Evolutionary conservation across 2,329 filamentous ascomycete genomes (phyloP).

Genomic region (Botrytis porri): DNA sequence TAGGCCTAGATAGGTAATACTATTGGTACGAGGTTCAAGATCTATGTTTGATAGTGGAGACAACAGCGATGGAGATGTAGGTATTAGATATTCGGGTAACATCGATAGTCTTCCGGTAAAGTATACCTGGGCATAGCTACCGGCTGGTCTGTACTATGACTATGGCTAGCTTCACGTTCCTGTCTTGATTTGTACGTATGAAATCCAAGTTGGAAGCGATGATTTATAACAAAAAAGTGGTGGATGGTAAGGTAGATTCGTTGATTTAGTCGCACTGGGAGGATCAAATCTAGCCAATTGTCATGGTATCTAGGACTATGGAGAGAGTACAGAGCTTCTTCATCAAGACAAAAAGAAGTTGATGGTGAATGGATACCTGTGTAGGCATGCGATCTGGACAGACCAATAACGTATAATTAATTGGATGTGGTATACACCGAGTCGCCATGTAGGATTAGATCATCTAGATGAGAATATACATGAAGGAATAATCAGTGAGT

Average conservation of each 20-base stretch:
- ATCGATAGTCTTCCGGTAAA: constrained; percentile 4
- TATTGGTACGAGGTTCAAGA: not conserved
- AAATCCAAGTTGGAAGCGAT: not conserved
- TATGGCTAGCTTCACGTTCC: not conserved
- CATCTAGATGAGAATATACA: not conserved
- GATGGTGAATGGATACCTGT: not conserved
- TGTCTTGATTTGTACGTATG: not conserved
- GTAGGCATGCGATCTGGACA: not conserved
- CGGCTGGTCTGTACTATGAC: not conserved
- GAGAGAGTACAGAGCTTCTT: not conserved
- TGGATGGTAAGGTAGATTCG: not conserved
- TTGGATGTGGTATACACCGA: not conserved
- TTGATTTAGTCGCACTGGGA: not conserved
- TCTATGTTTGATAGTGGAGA: constrained; percentile 9
- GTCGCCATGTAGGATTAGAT: not conserved
- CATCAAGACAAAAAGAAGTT: not conserved
- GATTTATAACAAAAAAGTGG: not conserved
- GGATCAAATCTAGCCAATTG: not conserved
- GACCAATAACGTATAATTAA: not conserved
- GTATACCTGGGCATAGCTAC: not conserved
- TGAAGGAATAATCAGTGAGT: not conserved
- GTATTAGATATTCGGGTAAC: constrained; percentile 1
- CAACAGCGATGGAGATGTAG: not conserved
- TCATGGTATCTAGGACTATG: not conserved
- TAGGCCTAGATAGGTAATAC: not conserved